Evolutionary conservation across 2,329 filamentous ascomycete species (phyloP).

Genomic region (Botrytis fabae): DNA sequence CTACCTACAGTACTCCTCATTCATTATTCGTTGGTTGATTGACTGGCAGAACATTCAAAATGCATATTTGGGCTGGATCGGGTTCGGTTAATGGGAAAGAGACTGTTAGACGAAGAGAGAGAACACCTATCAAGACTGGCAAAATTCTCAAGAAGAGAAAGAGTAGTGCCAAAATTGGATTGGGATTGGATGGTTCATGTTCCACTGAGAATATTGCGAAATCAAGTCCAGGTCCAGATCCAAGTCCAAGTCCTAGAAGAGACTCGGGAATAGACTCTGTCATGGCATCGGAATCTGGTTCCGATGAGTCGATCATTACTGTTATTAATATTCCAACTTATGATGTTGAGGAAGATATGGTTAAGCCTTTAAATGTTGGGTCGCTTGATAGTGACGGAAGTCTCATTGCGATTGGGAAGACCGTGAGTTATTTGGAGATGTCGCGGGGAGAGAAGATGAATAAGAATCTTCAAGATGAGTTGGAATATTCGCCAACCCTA

Average conservation of each 20-base stretch:
- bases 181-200: neutral
- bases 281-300: neutral
- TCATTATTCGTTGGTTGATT: neutral
- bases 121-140: neutral
- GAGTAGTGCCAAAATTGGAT: conserved; percentile 3
- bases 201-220: neutral
- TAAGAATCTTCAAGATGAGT: neutral
- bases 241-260: neutral
- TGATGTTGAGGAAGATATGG: conserved; percentile 1
- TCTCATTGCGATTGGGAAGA: neutral
- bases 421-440: neutral
- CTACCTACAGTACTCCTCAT: too few species aligned
- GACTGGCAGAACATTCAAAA: neutral
- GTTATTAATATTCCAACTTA: neutral
- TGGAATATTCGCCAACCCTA: neutral
- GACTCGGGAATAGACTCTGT: neutral
- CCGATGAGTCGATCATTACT: neutral
- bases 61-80: conserved; percentile 17
- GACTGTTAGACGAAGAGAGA: conserved; percentile 1
- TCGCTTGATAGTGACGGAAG: neutral
- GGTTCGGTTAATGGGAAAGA: neutral
- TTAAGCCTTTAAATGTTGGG: neutral
- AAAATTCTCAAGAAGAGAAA: neutral
- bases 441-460: neutral
- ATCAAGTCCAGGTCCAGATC: neutral